These are phyloP conservation scores for Lepidium didymum DNA, from an alignment of 345 rosid genomes.

Conservation along the genomic window DNA sequence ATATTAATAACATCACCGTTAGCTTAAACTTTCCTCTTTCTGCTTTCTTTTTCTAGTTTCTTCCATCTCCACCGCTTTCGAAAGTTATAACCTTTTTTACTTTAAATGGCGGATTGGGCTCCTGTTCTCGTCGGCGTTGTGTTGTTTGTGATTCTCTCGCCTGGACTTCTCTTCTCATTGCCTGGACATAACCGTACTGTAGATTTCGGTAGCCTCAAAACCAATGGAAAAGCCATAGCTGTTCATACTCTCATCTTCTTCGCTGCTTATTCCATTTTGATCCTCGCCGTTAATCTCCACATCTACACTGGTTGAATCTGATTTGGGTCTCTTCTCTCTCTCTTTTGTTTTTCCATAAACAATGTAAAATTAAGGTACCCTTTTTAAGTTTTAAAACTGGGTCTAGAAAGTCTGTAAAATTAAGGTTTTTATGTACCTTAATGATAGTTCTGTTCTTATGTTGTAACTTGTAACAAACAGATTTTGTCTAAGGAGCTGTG, in stretches of 20 bases:
- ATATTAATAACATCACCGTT: neutral
- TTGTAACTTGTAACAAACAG: slow-evolving; percentile 5
- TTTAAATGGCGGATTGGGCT: slow-evolving; percentile 83
- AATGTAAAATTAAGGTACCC: neutral
- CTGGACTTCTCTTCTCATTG: slow-evolving; percentile 74
- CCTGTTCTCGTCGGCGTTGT: slow-evolving; percentile 79
- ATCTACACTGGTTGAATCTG: slow-evolving; percentile 54
- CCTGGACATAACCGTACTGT: slow-evolving; percentile 62
- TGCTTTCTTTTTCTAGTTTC: neutral
- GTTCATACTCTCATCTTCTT: slow-evolving; percentile 86
- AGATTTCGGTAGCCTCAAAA: slow-evolving; percentile 76
- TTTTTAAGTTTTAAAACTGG: neutral
- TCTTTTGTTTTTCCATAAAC: neutral
- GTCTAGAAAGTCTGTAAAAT: slow-evolving; percentile 1
- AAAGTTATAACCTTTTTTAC: neutral
- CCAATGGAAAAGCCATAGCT: slow-evolving; percentile 82
- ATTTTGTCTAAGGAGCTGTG: neutral
- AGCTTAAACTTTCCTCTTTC: neutral
- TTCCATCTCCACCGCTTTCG: slow-evolving; percentile 2
- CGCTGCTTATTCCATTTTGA: slow-evolving; percentile 54
- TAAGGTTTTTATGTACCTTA: slow-evolving; percentile 4
- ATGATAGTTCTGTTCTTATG: neutral
- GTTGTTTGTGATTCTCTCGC: slow-evolving; percentile 71
- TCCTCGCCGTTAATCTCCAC: slow-evolving; percentile 70
- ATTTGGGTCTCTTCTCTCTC: neutral